A percentile compares a stretch with the other conserved stretches of the same genome.
These are phyloP conservation scores for Solanum paucissectum DNA, from an alignment of 257 asterid species.

Conservation along the genomic window DNA sequence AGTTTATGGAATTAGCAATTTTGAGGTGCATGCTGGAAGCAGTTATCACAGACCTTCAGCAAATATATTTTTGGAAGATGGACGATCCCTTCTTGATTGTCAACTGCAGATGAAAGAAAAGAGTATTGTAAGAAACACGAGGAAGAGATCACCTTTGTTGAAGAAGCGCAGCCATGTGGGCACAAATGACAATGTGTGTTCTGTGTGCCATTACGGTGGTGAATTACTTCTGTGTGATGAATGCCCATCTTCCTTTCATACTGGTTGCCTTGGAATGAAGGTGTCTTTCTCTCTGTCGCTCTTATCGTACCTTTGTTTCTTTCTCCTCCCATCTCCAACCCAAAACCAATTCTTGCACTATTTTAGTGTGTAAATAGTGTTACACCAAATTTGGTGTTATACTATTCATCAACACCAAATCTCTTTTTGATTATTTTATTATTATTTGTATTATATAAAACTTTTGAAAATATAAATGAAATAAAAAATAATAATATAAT, in stretches of 20 bases:
- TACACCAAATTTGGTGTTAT: not conserved
- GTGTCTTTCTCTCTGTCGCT: slow-evolving; percentile 8
- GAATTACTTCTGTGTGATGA: slow-evolving; percentile 62
- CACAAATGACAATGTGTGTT: slow-evolving; percentile 51
- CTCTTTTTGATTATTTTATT: not conserved
- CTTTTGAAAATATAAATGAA: not conserved
- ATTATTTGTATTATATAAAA: not conserved
- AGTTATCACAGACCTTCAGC: slow-evolving; percentile 34
- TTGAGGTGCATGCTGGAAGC: slow-evolving; percentile 59
- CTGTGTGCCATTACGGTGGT: slow-evolving; percentile 72
- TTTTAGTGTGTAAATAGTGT: not conserved
- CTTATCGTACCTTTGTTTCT: not conserved
- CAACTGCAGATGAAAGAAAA: slow-evolving; percentile 31
- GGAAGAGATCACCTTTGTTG: slow-evolving; percentile 14
- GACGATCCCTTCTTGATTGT: slow-evolving; percentile 57
- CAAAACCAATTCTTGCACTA: not conserved
- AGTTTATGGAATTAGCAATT: slow-evolving; percentile 32
- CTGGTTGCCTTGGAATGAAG: slow-evolving; percentile 61
- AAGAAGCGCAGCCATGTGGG: slow-evolving; percentile 10
- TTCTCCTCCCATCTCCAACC: not conserved
- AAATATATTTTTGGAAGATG: slow-evolving; percentile 50
- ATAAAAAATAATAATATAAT: too few relatives aligned
- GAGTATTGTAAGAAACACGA: slow-evolving; percentile 1
- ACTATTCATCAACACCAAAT: not conserved
- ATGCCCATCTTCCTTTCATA: slow-evolving; percentile 70